Percentiles rank a stretch among this genome's conserved stretches.
These are phyloP conservation scores for Albizia julibrissin DNA, from an alignment of 306 rosid genomes.

Conservation along the genomic window DNA sequence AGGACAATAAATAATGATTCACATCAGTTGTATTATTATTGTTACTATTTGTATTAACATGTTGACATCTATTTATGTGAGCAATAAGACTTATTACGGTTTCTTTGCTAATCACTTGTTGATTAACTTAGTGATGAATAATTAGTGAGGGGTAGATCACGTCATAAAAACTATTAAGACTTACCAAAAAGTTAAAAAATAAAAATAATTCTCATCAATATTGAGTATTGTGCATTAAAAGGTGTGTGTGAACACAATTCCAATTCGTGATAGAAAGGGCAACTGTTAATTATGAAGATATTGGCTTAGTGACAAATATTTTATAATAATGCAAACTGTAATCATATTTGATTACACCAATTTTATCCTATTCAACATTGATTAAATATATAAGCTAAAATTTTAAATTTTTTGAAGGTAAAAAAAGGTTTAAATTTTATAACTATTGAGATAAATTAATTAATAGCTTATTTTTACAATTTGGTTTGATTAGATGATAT, in stretches of 20 bases:
- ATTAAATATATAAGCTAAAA: neutral
- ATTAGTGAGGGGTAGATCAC: neutral
- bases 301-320: slow-evolving; percentile 32
- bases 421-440: neutral
- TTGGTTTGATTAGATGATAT: neutral
- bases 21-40: too few species aligned
- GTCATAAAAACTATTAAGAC: neutral
- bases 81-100: neutral
- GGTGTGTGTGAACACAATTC: neutral
- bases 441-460: neutral
- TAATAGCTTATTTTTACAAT: neutral
- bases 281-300: slow-evolving; percentile 1
- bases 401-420: too few species aligned
- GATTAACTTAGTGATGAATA: neutral
- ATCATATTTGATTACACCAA: slow-evolving; percentile 16
- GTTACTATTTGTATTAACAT: too few species aligned
- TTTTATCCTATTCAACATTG: neutral
- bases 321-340: slow-evolving; percentile 24
- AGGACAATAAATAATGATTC: too few species aligned
- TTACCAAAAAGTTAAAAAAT: neutral
- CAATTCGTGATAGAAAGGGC: neutral
- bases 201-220: neutral
- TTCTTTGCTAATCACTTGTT: neutral
- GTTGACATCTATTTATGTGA: too few species aligned
- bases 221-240: neutral